Evolutionary conservation across 768 basidiomycete genomes (phyloP).

Genomic region (Lactifluus hygrophoroides): DNA sequence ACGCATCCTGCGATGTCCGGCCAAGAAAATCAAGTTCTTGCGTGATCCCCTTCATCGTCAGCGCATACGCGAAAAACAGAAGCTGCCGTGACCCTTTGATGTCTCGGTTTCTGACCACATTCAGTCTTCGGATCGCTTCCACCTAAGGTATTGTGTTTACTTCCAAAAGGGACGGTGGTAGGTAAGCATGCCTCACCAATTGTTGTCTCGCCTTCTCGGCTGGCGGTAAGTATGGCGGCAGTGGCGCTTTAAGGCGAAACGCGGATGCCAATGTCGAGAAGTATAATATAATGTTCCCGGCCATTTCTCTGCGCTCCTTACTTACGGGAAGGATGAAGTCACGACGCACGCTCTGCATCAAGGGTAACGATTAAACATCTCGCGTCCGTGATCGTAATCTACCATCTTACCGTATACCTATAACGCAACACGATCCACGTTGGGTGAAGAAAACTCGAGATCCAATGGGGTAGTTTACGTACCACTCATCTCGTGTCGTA

Average conservation of each 20-base stretch:
- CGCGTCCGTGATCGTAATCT: no score
- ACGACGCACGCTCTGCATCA: conserved; percentile 56
- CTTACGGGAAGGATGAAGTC: conserved; percentile 93
- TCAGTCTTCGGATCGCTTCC: conserved; percentile 69
- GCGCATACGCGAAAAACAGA: conserved; percentile 88
- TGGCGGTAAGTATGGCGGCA: conserved; percentile 95
- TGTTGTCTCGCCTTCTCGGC: conserved; percentile 77
- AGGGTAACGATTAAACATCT: not conserved
- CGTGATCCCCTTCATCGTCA: conserved; percentile 92
- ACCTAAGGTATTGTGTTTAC: conserved; percentile 47
- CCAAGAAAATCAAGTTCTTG: conserved; percentile 82
- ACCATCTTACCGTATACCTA: conserved; percentile 61
- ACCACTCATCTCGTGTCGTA: conserved; percentile 95
- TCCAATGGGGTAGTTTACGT: conserved; percentile 17
- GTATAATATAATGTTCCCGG: conserved; percentile 87
- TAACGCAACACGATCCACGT: not conserved
- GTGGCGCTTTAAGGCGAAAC: conserved; percentile 77
- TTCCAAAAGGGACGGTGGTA: not conserved
- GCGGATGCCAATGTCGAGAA: conserved; percentile 74
- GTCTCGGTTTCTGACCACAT: conserved; percentile 81
- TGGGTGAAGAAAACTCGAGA: not conserved
- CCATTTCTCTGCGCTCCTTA: conserved; percentile 85
- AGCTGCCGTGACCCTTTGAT: conserved; percentile 78
- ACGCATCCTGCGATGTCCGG: conserved; percentile 72
- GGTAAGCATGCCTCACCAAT: conserved; percentile 40